Base-by-base conservation (phyloP, 2,329 filamentous ascomycete genomes). In the Ophiocordyceps camponoti-saundersi region DNA sequence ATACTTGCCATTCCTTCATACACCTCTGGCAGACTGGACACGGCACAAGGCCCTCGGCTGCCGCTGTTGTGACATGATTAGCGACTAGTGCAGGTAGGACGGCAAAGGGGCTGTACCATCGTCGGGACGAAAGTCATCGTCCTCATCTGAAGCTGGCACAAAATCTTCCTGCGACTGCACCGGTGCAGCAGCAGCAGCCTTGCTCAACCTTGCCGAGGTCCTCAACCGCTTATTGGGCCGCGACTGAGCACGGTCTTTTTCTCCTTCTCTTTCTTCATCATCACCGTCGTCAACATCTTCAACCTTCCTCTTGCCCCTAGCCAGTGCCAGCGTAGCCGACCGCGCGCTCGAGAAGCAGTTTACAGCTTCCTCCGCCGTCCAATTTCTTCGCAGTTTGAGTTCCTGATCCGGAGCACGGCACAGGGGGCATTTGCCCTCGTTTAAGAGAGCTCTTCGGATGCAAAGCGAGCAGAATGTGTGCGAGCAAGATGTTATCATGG, bases 391-490 rank as follows among this genome's bases (percentile, higher is more conserved):
- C 54, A 98, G 60, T 61, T 86, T 92, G 50, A 86, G 74, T 59
- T 90, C 87, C 60, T 95, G 88, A 53, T 94, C 86, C 1, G 70
- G 64, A 6, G 77, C 69, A 46, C 87, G 80, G 64, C 92, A 98
- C 1, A 86, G 71, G 0, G 92, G 92, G 56, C 92, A 98, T 63
- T 84, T 88, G 10, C 87, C 85, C 53, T 95, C 88, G 30, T 77
- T 74, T 2, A 82, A 81, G 1, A 98, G 72, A 50, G 85, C 87
- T 51, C 89, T 75, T 29, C 92, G 83, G 60, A 98, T 96, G 62
- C 92, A 98, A 47, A 94, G 68, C 7, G 90, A 95, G 70, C 92
- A 98, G 59, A 98, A 98, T 0, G 92, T 96, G 61, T 98, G 92
- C 47, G 79, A 84, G 66, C 92, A 98, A 1, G 85, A 85, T 1